Evolutionary conservation across 164 flowering plant genomes (phyloP).

Genomic region (Vitis rupestris): DNA sequence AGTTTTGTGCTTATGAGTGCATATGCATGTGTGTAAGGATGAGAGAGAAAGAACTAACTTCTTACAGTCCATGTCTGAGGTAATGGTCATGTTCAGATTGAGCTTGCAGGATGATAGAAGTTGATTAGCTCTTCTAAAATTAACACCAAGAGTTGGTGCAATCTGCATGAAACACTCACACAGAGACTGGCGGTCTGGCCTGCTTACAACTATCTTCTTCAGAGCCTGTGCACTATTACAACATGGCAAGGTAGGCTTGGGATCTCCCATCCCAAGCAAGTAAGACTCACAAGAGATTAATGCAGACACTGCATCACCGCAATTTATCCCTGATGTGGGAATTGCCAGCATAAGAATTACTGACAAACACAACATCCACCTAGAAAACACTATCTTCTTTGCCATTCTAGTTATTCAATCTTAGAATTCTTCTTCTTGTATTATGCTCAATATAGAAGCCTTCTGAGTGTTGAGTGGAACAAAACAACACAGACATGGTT

Average conservation of each 20-base stretch:
- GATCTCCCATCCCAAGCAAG: constrained; percentile 4
- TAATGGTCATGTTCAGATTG: background rate
- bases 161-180: constrained; percentile 1
- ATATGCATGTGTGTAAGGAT: no score
- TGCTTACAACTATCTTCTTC: background rate
- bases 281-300: constrained; percentile 3
- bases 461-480: no score
- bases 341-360: background rate
- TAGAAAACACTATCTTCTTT: background rate
- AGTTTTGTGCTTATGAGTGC: no score
- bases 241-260: background rate
- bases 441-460: no score
- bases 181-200: background rate
- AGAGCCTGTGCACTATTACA: background rate
- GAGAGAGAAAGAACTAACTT: no score
- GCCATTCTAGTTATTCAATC: no score
- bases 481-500: no score
- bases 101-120: constrained; percentile 2
- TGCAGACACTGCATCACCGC: background rate
- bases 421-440: no score
- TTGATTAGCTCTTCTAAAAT: background rate
- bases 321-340: background rate
- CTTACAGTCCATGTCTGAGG: background rate
- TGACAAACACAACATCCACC: background rate
- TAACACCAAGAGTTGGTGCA: background rate